Evolutionary conservation across 2,329 filamentous ascomycete genomes (phyloP).

Genomic region (Aspergillus pseudoviridinutans): DNA sequence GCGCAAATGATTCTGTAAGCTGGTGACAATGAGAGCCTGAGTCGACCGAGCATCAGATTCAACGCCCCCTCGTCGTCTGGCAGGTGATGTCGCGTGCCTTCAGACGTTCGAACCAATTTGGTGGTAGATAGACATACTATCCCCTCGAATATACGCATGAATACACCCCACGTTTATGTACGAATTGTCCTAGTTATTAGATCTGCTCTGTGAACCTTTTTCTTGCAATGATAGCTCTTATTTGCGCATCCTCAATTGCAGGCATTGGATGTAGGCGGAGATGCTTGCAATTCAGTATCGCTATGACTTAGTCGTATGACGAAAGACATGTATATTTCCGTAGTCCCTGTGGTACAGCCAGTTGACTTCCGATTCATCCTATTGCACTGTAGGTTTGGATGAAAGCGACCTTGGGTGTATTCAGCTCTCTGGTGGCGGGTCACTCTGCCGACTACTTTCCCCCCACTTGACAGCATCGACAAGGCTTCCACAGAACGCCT

Average conservation of each 20-base stretch:
- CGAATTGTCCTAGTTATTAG: conserved; percentile 1
- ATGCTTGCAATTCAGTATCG: background rate
- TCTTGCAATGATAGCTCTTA: background rate
- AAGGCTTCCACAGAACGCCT: background rate
- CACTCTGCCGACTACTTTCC: background rate
- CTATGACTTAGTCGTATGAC: background rate
- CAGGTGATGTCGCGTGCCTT: conserved; percentile 14
- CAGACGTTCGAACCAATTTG: conserved; percentile 16
- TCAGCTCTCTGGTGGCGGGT: background rate
- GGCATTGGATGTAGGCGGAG: background rate
- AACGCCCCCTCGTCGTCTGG: background rate
- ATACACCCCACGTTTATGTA: conserved; percentile 10
- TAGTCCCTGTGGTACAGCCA: background rate
- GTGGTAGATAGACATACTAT: conserved; percentile 34
- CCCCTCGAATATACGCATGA: conserved; percentile 31
- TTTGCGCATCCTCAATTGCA: background rate
- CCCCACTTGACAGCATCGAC: background rate
- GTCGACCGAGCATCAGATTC: conserved; percentile 5
- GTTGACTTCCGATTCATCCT: background rate
- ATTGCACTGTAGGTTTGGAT: background rate
- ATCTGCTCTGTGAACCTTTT: background rate
- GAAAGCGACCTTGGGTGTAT: background rate
- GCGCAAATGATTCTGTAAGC: conserved; percentile 26
- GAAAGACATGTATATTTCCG: background rate
- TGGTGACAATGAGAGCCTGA: conserved; percentile 14